A percentile compares a stretch with the other conserved stretches of the same genome.
Evolutionary conservation across 805 yeast genomes (phyloP).

Genomic region (Wickerhamomyces chaumierensis): DNA sequence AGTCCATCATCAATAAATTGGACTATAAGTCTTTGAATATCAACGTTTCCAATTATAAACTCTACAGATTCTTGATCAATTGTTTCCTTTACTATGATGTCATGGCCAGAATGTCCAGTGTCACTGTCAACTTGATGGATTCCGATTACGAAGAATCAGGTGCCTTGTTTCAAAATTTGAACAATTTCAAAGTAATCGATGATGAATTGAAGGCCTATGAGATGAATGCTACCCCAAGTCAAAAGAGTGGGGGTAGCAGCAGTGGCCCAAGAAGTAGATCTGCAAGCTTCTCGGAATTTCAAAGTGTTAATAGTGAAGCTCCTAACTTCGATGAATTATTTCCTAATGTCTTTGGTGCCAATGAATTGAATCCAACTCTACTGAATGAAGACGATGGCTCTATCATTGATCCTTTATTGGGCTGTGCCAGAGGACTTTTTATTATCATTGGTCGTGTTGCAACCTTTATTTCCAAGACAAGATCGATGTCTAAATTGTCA

Average conservation of each 20-base stretch:
- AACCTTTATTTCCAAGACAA: slow-evolving; percentile 36
- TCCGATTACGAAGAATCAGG: slow-evolving; percentile 12
- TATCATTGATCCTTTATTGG: slow-evolving; percentile 49
- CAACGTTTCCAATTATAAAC: slow-evolving; percentile 6
- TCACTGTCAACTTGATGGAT: slow-evolving; percentile 26
- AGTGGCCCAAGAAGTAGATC: slow-evolving; percentile 1
- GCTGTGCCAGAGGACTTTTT: slow-evolving; percentile 55
- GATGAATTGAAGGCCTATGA: not conserved
- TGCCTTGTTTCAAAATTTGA: slow-evolving; percentile 5
- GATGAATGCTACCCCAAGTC: not conserved
- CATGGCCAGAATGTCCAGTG: slow-evolving; percentile 52
- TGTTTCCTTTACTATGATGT: slow-evolving; percentile 64
- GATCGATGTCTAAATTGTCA: slow-evolving; percentile 30
- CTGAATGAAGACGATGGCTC: not conserved
- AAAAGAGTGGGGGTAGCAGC: not conserved
- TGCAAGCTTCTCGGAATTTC: not conserved
- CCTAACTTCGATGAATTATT: slow-evolving; percentile 9
- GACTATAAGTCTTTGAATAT: slow-evolving; percentile 4
- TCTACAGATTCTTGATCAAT: slow-evolving; percentile 20
- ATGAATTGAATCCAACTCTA: slow-evolving; percentile 2
- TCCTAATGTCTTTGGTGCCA: slow-evolving; percentile 3
- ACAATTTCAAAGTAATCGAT: slow-evolving; percentile 3
- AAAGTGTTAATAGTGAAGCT: not conserved
- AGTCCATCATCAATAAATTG: slow-evolving; percentile 41
- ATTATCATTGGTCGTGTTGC: slow-evolving; percentile 58